Conservation (phyloP, 78 protist species). For the slime mould (Dictyostelium discoideum) region DNA sequence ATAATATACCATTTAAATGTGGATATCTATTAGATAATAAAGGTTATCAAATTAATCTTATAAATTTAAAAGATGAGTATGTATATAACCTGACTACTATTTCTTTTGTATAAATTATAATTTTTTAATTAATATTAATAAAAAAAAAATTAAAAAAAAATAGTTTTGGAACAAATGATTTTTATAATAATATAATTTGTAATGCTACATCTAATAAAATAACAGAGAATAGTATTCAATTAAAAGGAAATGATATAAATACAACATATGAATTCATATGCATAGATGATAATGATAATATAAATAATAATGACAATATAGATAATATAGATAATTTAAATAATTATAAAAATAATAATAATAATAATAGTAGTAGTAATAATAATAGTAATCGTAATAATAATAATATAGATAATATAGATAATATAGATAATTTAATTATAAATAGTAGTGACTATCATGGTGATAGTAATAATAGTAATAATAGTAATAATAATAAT, state of each 20-base stretch:
- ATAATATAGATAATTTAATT: no score
- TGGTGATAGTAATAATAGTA: background rate
- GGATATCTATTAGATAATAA: background rate
- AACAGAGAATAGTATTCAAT: background rate
- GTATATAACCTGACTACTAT: background rate
- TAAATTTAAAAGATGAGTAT: background rate
- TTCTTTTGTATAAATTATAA: no score
- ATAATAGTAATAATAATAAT: background rate
- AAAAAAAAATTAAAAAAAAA: background rate
- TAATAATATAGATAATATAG: no score
- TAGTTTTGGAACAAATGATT: background rate
- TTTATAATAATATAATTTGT: background rate
- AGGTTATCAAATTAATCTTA: background rate
- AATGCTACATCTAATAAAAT: background rate
- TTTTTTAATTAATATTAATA: no score
- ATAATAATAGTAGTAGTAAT: no score
- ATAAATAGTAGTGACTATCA: background rate
- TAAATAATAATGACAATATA: no score
- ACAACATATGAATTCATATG: background rate
- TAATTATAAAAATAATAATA: no score
- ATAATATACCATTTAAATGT: background rate
- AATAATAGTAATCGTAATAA: no score
- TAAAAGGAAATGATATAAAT: background rate
- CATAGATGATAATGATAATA: background rate
- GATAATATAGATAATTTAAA: no score